A percentile compares a stretch with the other conserved stretches of the same genome.
These are phyloP conservation scores for Hypoxylon crocopeplum DNA, from an alignment of 495 filamentous ascomycete genomes.

Conservation along the genomic window DNA sequence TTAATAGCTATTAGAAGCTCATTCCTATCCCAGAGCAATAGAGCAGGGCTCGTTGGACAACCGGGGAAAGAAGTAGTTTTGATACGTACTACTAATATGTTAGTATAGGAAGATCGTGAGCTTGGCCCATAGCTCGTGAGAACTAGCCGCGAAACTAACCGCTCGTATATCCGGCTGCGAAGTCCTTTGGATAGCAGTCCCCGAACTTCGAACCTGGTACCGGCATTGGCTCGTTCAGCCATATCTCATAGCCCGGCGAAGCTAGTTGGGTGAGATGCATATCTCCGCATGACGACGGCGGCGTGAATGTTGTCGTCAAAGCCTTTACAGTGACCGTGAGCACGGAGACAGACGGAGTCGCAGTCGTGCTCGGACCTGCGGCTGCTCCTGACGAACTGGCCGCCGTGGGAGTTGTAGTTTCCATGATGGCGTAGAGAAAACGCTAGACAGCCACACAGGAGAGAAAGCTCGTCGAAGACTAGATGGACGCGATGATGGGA, in stretches of 20 bases:
- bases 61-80: neutral
- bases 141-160: slow-evolving; percentile 12
- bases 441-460: neutral
- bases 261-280: slow-evolving; percentile 28
- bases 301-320: slow-evolving; percentile 32
- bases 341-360: slow-evolving; percentile 13
- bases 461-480: neutral
- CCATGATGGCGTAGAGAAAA: slow-evolving; percentile 4
- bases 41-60: neutral
- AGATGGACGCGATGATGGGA: neutral
- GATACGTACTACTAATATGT: slow-evolving; percentile 19
- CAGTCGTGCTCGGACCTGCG: neutral
- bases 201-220: slow-evolving; percentile 23
- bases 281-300: slow-evolving; percentile 28
- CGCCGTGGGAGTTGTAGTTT: neutral
- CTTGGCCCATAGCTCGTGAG: neutral
- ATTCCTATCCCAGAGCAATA: neutral
- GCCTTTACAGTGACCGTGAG: slow-evolving; percentile 22
- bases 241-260: slow-evolving; percentile 30
- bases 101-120: slow-evolving; percentile 1
- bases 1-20: neutral
- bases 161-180: slow-evolving; percentile 30
- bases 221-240: slow-evolving; percentile 32
- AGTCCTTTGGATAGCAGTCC: slow-evolving; percentile 32
- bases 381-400: neutral